Conservation (phyloP, 352 stramenopile species). For the Phytophthora citrophthora region DNA sequence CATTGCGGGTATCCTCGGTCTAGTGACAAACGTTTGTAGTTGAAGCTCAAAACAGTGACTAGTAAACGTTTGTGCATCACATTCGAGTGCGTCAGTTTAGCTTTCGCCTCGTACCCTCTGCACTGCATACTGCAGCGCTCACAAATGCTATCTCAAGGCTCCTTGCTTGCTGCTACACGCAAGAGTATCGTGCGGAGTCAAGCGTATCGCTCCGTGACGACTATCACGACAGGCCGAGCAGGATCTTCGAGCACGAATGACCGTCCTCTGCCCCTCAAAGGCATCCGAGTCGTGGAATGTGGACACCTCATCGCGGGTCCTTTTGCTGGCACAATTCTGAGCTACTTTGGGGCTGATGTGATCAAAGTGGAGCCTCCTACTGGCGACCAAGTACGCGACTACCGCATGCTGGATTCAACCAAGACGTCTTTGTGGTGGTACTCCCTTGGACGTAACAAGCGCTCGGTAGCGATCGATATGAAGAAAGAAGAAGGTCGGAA, state of each 20-base stretch:
- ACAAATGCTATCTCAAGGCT: slow-evolving; percentile 16
- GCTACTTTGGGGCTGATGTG: slow-evolving; percentile 91
- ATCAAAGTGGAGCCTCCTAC: slow-evolving; percentile 91
- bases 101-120: not conserved
- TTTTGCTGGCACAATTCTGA: slow-evolving; percentile 85
- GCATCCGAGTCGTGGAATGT: slow-evolving; percentile 80
- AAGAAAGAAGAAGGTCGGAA: slow-evolving; percentile 64
- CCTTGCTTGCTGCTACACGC: slow-evolving; percentile 12
- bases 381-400: slow-evolving; percentile 85
- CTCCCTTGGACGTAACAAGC: slow-evolving; percentile 90
- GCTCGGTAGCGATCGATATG: slow-evolving; percentile 85
- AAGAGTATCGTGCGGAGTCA: slow-evolving; percentile 3
- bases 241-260: slow-evolving; percentile 18
- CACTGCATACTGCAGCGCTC: not conserved
- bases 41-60: slow-evolving; percentile 39
- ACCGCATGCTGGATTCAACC: slow-evolving; percentile 72
- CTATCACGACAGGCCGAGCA: slow-evolving; percentile 26
- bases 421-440: slow-evolving; percentile 91
- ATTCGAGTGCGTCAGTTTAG: slow-evolving; percentile 23
- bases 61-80: slow-evolving; percentile 27
- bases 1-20: not conserved
- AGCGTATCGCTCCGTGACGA: slow-evolving; percentile 42
- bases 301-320: slow-evolving; percentile 83
- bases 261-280: slow-evolving; percentile 60
- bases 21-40: slow-evolving; percentile 20